Evolutionary conservation across 768 basidiomycete species (phyloP).

Genomic region (Paxillus ammoniavirescens): DNA sequence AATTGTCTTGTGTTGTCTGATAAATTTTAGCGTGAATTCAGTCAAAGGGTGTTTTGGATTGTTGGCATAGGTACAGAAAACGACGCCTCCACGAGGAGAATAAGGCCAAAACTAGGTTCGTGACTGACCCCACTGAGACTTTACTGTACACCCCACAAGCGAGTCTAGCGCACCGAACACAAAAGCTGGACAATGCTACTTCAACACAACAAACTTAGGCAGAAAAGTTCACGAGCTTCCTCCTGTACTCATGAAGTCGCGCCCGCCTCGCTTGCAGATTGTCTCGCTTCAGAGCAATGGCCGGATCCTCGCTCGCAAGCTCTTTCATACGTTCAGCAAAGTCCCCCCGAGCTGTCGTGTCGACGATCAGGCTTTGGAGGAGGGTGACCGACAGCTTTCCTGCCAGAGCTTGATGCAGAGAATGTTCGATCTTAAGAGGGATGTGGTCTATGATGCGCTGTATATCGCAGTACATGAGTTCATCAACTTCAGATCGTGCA

Average conservation of each 20-base stretch:
- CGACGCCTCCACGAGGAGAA: no score
- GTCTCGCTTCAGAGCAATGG: conserved; percentile 33
- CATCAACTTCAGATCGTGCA: not conserved
- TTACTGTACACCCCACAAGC: no score
- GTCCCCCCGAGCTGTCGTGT: conserved; percentile 10
- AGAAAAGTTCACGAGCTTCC: conserved; percentile 33
- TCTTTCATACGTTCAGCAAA: conserved; percentile 33
- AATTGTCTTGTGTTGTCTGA: no score
- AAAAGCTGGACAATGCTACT: no score
- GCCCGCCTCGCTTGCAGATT: conserved; percentile 32
- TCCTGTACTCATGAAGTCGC: conserved; percentile 41
- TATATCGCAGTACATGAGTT: not conserved
- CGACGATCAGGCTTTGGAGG: conserved; percentile 30
- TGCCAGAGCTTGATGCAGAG: conserved; percentile 41
- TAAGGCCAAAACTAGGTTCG: no score
- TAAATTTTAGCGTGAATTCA: no score
- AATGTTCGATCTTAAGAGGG: conserved; percentile 48
- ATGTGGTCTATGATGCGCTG: conserved; percentile 58
- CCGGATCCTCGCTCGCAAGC: conserved; percentile 48
- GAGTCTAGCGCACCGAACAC: no score
- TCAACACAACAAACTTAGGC: not conserved
- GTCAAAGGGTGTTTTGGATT: no score
- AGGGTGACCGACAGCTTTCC: conserved; percentile 36
- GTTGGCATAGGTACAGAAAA: no score
- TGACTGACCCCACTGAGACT: no score